Evolutionary conservation across 2,329 filamentous ascomycete genomes (phyloP).

Genomic region (Diplodia sapinea): DNA sequence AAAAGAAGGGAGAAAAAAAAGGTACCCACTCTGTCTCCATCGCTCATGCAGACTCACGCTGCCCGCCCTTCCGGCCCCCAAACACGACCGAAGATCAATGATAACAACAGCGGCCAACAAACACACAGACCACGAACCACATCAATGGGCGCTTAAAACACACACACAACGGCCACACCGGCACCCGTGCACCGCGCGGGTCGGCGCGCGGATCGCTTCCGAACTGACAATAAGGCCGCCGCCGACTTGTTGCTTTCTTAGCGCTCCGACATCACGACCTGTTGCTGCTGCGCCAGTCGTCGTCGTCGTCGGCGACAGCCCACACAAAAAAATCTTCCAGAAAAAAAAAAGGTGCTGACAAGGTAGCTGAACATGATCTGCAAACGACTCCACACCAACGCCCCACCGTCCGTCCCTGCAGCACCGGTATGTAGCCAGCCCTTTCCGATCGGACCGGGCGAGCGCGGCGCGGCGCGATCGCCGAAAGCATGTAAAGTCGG

Average conservation of each 20-base stretch:
- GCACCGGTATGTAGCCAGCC: not conserved
- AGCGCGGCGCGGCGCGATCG: not conserved
- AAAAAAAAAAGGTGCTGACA: not conserved
- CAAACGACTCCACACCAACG: not conserved
- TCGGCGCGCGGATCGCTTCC: not conserved
- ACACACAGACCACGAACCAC: not conserved
- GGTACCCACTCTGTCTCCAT: not conserved
- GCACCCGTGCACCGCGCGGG: not conserved
- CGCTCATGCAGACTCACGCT: not conserved
- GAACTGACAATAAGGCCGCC: too few species aligned
- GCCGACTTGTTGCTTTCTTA: too few species aligned
- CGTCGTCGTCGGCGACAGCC: too few species aligned
- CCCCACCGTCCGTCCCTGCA: not conserved
- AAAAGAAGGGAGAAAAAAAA: not conserved
- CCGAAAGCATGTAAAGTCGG: too few species aligned
- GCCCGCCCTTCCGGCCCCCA: not conserved
- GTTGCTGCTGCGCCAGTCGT: too few species aligned
- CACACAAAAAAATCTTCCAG: not conserved
- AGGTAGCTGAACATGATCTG: not conserved
- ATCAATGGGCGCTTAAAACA: not conserved
- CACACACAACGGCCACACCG: not conserved
- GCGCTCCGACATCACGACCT: too few species aligned
- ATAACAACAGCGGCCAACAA: not conserved
- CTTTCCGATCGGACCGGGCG: not conserved
- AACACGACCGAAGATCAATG: not conserved